Evolutionary conservation across 139 green algal genomes (phyloP), one percentile per base, ranked within the genome.

Genomic region (Chlamydomonas sphaeroides): DNA sequence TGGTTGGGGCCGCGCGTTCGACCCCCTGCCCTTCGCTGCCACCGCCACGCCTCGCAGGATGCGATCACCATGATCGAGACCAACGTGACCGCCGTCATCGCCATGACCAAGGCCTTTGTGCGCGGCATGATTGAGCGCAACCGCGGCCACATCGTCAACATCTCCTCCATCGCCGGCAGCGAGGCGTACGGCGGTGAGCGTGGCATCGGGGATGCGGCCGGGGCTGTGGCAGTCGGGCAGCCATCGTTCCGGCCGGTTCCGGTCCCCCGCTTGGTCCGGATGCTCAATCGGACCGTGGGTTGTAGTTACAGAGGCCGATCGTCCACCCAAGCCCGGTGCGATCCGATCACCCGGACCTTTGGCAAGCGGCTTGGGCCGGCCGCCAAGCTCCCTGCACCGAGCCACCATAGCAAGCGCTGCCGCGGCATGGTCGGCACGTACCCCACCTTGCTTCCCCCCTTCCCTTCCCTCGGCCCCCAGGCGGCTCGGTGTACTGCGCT

Each of bases 111-210:
- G 56, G 78, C 88, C 0, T 93, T 96, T 68, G 56, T 83, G 20
- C 36, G 79, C 1, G 90, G 86, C 74, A 98, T 98, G 94, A 76
- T 93, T 32, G 79, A 75, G 25, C 86, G 93, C 33, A 93, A 96
- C 77, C 65, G 57, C 5, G 95, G 95, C 2, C 93, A 97, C 86
- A 89, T 98, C 62, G 85, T 98, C 35, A 97, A 94, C 79, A 94
- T 98, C 36, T 92, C 85, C 0, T 94, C 88, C 38, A 90, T 95
- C 42, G 95, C 95, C 17, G 95, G 86, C 1, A 72, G 91, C 36
- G 91, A 96, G 68, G 77, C 86, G 2, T 98, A 98, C 68, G 66
- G 78, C 66, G 89, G 90, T 87, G 68, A 15, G 77, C 62, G 26
- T 77, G n/a, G n/a, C n/a, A n/a, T n/a, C n/a, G n/a, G n/a, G n/a